These are phyloP conservation scores for Nicotiana rustica DNA, from an alignment of 305 asterid species.

Conservation along the genomic window DNA sequence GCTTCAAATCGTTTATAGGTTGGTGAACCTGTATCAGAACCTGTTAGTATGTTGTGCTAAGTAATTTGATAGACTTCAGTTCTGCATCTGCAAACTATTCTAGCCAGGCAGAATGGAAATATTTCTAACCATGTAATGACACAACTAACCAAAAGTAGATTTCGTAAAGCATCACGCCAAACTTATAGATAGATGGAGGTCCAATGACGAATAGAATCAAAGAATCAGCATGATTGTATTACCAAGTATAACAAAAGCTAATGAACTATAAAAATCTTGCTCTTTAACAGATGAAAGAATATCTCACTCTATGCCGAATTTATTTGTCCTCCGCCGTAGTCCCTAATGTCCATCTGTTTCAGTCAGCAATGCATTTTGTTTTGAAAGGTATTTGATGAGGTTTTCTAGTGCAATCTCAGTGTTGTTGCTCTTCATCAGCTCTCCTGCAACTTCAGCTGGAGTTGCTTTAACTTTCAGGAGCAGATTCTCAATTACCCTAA, in stretches of 20 bases:
- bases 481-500: conserved; percentile 48
- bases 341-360: conserved; percentile 27
- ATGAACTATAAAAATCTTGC: not conserved
- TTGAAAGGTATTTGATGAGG: conserved; percentile 51
- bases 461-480: conserved; percentile 61
- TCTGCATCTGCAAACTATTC: no score
- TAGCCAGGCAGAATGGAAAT: no score
- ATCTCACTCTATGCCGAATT: not conserved
- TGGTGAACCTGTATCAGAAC: no score
- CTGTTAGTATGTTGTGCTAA: no score
- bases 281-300: not conserved
- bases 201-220: not conserved
- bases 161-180: not conserved
- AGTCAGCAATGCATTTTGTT: conserved; percentile 57
- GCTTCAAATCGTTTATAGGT: no score
- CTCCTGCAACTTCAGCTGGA: conserved; percentile 90
- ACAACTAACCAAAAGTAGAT: not conserved
- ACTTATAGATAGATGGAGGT: not conserved
- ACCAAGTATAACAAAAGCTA: not conserved
- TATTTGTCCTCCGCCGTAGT: no score
- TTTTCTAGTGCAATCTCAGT: conserved; percentile 53
- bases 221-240: not conserved
- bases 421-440: conserved; percentile 72
- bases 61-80: no score
- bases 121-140: no score